Evolutionary conservation across 345 rosid species (phyloP).

Genomic region (Ceriops tagal): DNA sequence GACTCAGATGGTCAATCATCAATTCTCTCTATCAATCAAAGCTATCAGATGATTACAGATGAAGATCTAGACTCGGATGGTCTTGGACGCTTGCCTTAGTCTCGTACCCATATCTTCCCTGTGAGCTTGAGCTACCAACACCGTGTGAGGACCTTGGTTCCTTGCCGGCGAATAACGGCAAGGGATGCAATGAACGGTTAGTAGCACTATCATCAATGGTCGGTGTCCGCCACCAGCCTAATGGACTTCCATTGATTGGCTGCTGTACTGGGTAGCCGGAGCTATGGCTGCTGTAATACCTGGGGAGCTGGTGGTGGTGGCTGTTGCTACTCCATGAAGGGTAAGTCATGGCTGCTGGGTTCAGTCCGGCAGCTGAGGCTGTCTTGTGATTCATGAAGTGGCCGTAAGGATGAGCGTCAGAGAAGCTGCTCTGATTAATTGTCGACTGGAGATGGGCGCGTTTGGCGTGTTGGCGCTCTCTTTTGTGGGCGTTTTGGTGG

Average conservation of each 20-base stretch:
- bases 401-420: conserved; percentile 53
- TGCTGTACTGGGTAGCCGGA: no score
- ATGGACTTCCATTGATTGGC: no score
- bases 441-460: conserved; percentile 73
- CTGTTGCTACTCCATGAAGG: no score
- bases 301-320: no score
- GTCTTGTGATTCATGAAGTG: conserved; percentile 47
- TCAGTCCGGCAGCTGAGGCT: conserved; percentile 20
- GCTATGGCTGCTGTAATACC: no score
- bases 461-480: conserved; percentile 94
- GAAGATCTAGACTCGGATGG: not conserved
- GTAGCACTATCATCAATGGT: no score
- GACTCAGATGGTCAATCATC: not conserved
- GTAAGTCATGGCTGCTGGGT: no score
- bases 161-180: no score
- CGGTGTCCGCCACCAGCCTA: no score
- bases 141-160: no score
- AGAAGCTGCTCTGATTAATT: conserved; percentile 51
- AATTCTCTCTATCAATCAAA: not conserved
- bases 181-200: no score
- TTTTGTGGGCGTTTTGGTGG: conserved; percentile 98
- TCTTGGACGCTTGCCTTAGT: not conserved
- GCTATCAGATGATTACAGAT: not conserved
- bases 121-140: no score
- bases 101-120: not conserved